These are phyloP conservation scores for Kuraishia molischiana DNA, from an alignment of 805 yeast genomes.

Conservation along the genomic window DNA sequence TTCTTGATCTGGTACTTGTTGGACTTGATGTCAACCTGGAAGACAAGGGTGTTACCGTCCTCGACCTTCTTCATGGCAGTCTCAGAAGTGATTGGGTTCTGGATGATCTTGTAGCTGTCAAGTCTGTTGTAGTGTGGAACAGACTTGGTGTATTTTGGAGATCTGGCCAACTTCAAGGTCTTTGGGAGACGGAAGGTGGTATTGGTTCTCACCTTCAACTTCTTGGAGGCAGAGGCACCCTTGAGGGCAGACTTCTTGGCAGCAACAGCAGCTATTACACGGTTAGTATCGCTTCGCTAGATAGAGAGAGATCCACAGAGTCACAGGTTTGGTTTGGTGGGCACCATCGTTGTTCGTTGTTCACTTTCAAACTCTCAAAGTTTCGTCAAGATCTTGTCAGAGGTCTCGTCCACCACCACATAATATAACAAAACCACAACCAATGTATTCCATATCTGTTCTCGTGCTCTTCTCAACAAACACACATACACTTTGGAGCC, in stretches of 20 bases:
- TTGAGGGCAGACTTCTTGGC: slow-evolving; percentile 98
- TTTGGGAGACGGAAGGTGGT: slow-evolving; percentile 96
- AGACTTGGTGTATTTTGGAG: slow-evolving; percentile 93
- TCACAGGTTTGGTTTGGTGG: too few relatives aligned
- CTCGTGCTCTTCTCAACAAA: too few relatives aligned
- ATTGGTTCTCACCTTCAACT: slow-evolving; percentile 86
- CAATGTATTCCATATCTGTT: too few relatives aligned
- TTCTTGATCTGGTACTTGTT: slow-evolving; percentile 98
- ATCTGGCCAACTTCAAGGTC: slow-evolving; percentile 88
- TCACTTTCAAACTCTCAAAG: too few relatives aligned
- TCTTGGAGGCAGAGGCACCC: slow-evolving; percentile 90
- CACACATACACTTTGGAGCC: too few relatives aligned
- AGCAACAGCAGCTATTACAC: slow-evolving; percentile 51
- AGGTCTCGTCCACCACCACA: too few relatives aligned
- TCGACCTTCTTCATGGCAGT: slow-evolving; percentile 99
- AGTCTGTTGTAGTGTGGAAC: slow-evolving; percentile 97
- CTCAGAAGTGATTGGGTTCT: slow-evolving; percentile 94
- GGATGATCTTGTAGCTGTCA: slow-evolving; percentile 91
- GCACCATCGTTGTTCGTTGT: too few relatives aligned
- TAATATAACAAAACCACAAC: too few relatives aligned
- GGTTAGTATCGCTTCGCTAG: too few relatives aligned
- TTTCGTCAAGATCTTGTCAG: too few relatives aligned
- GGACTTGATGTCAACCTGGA: slow-evolving; percentile 95
- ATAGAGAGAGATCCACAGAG: too few relatives aligned
- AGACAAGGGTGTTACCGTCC: slow-evolving; percentile 97